Base-by-base conservation (phyloP, 169 alveolate genomes). In the Plasmodium gallinaceum region DNA sequence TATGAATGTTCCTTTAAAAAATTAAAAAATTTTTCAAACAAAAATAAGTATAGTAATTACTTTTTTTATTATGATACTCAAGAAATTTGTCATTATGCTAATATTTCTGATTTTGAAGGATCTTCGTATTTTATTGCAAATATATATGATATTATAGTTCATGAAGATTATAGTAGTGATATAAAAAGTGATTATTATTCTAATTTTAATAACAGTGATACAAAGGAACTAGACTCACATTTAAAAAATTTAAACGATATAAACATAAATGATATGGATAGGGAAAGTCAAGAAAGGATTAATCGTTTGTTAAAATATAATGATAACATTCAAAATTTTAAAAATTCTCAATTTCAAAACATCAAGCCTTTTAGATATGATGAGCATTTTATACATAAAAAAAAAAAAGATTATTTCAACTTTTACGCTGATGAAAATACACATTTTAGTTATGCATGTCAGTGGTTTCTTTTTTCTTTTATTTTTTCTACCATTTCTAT, bases 361-460 rank as follows among this genome's bases (percentile, higher is more conserved):
- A 18, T 12, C 22, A 18, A 4, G 2, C 4, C 70, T 5, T 51
- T 54, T 60, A 43, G 94, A 45, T 60, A 88, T 66, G 65, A 94
- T 66, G 92, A 90, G 24, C 60, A 66, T 88, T 89, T 93, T 88
- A 91, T 88, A 74, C 88, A 95, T 78, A 91, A 94, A 68, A 86
- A 92, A 88, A 92, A 88, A 93, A 61, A 94, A 39, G 98, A 96
- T 88, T 95, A 96, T 92, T 88, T 95, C 51, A 85, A 94, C 60
- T 96, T 96, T 89, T 96, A 95, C 75, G 98, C 98, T 8, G 98
- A 95, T 83, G 97, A 96, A 54, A 95, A 93, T 86, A 96, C 97
- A 0, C 98, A 96, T 88, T 93, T 95, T 90, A 96, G 95, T 94
- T 96, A 96, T 68, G 98, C 98, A 43, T 88, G 94, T 72, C 98